These are phyloP conservation scores for Fusarium tricinctum DNA, from an alignment of 2,329 filamentous ascomycete species.

Conservation along the genomic window DNA sequence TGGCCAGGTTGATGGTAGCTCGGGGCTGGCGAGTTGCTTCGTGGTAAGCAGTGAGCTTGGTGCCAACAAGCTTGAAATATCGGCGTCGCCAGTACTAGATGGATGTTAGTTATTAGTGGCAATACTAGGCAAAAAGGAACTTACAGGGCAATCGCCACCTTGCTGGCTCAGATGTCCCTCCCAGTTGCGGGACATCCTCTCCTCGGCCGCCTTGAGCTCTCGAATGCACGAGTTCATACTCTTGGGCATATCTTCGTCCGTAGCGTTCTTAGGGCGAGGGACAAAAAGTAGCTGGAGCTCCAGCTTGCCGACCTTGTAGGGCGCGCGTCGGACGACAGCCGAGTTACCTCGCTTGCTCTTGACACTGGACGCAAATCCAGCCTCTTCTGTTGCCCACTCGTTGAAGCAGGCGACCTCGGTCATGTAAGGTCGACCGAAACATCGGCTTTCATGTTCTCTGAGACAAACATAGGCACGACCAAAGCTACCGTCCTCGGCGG, in stretches of 20 bases:
- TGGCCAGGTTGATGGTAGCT: slow-evolving; percentile 95
- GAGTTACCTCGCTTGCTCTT: slow-evolving; percentile 90
- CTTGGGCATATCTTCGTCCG: slow-evolving; percentile 98
- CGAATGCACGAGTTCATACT: slow-evolving; percentile 98
- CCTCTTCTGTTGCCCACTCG: slow-evolving; percentile 95
- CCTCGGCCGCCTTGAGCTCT: slow-evolving; percentile 92
- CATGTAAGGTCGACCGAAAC: slow-evolving; percentile 88
- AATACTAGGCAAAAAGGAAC: slow-evolving; percentile 54
- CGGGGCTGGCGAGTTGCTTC: slow-evolving; percentile 95
- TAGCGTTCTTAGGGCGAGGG: slow-evolving; percentile 86
- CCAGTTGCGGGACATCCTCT: slow-evolving; percentile 80
- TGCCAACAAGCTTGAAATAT: slow-evolving; percentile 93
- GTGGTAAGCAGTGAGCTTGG: slow-evolving; percentile 94
- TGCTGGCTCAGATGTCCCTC: slow-evolving; percentile 96
- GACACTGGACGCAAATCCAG: slow-evolving; percentile 82
- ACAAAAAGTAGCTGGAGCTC: slow-evolving; percentile 96
- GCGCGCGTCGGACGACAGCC: slow-evolving; percentile 82
- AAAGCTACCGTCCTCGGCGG: slow-evolving; percentile 93
- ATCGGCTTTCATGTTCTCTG: slow-evolving; percentile 89
- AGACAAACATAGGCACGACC: slow-evolving; percentile 93
- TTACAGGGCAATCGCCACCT: slow-evolving; percentile 95
- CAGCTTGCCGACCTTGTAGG: slow-evolving; percentile 96
- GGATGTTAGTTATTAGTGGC: slow-evolving; percentile 55
- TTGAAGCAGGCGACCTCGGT: slow-evolving; percentile 97
- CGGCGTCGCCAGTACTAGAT: slow-evolving; percentile 93